Percentiles rank a stretch among this genome's conserved stretches.
Evolutionary conservation across 495 filamentous ascomycete genomes (phyloP).

Genomic region (Penicillium pulvis): DNA sequence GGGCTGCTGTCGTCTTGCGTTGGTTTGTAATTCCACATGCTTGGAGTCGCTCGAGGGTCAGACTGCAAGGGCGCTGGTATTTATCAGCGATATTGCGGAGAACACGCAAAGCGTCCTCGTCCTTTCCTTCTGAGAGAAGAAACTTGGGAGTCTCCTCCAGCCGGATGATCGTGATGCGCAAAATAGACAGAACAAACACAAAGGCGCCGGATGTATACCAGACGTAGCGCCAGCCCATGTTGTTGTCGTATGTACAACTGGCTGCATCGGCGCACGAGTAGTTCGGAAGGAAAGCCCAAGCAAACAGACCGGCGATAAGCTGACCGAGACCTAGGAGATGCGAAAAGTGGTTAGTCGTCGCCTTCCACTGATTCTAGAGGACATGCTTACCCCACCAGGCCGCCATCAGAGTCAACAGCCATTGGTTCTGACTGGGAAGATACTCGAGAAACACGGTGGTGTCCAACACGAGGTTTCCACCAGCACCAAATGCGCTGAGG

Average conservation of each 20-base stretch:
- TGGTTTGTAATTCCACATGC: constrained; percentile 21
- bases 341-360: neutral
- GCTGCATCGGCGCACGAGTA: constrained; percentile 18
- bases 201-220: constrained; percentile 63
- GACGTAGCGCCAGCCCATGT: constrained; percentile 59
- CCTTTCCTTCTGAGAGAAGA: constrained; percentile 63
- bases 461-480: constrained; percentile 71
- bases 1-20: constrained; percentile 34
- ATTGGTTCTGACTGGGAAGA: constrained; percentile 47
- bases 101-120: constrained; percentile 60
- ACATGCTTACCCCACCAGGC: constrained; percentile 48
- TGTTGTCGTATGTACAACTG: constrained; percentile 48
- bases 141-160: constrained; percentile 75
- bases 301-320: constrained; percentile 39
- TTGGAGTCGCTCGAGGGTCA: constrained; percentile 61
- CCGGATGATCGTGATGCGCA: constrained; percentile 67
- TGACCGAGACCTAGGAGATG: constrained; percentile 26
- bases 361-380: neutral
- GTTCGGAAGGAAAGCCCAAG: constrained; percentile 41
- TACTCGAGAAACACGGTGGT: constrained; percentile 62
- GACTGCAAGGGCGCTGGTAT: constrained; percentile 62
- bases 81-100: constrained; percentile 62
- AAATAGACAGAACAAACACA: constrained; percentile 65
- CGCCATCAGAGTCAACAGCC: constrained; percentile 52
- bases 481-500: constrained; percentile 53